Evolutionary conservation across 1,284 basidiomycete species (phyloP).

Genomic region (Dichomitus squalens): DNA sequence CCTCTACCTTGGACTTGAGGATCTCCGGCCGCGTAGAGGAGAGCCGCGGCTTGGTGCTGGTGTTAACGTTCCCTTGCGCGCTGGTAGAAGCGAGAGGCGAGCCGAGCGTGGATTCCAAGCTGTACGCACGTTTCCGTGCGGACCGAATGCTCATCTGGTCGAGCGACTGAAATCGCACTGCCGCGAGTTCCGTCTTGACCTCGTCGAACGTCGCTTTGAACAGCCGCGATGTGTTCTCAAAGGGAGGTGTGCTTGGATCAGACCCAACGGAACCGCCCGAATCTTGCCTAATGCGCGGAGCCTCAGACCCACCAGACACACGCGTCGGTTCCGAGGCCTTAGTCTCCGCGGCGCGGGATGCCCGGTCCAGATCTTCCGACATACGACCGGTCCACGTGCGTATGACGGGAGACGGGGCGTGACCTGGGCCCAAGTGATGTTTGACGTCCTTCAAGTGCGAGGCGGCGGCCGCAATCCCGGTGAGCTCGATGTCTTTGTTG

Average conservation of each 20-base stretch:
- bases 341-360: conserved; percentile 12
- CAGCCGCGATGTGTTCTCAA: conserved; percentile 45
- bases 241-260: conserved; percentile 29
- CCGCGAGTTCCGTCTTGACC: conserved; percentile 82
- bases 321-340: conserved; percentile 11
- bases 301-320: conserved; percentile 1
- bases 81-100: conserved; percentile 14
- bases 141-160: conserved; percentile 29
- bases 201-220: conserved; percentile 84
- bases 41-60: conserved; percentile 30
- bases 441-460: conserved; percentile 75
- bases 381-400: conserved; percentile 46
- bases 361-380: conserved; percentile 26
- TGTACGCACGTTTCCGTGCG: conserved; percentile 35
- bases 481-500: conserved; percentile 70
- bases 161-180: conserved; percentile 37
- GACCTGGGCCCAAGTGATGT: conserved; percentile 30
- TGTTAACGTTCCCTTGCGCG: conserved; percentile 6
- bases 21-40: conserved; percentile 61
- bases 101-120: conserved; percentile 34
- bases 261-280: conserved; percentile 28
- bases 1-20: conserved; percentile 63
- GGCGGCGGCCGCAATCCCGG: conserved; percentile 81
- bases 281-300: conserved; percentile 14
- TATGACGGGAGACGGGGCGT: conserved; percentile 36